A percentile compares a stretch with the other conserved stretches of the same genome.
Conservation (phyloP, 192 early-diverging fungal genomes). For the Backusella morwellensis region DNA sequence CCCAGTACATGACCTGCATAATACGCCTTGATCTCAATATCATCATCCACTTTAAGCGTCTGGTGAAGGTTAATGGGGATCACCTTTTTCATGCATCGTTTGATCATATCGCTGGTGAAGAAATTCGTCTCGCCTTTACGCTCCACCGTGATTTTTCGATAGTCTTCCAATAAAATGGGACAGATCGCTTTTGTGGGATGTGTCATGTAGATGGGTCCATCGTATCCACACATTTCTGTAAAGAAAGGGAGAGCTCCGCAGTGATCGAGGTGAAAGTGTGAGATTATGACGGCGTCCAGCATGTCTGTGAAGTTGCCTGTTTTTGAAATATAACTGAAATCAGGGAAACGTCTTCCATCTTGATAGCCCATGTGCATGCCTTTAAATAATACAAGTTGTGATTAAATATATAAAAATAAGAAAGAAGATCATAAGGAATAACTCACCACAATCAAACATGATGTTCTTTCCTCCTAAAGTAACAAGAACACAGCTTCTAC, state of each 20-base stretch:
- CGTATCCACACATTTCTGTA: constrained; percentile 92
- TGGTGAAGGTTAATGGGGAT: constrained; percentile 84
- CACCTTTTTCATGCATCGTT: constrained; percentile 95
- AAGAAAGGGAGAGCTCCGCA: constrained; percentile 96
- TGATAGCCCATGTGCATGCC: constrained; percentile 94
- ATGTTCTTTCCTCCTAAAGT: constrained; percentile 77
- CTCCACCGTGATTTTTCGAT: constrained; percentile 89
- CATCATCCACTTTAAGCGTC: constrained; percentile 80
- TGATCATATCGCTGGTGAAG: constrained; percentile 85
- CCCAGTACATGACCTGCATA: constrained; percentile 99
- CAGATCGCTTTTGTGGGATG: constrained; percentile 95
- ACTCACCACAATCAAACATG: constrained; percentile 83
- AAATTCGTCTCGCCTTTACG: constrained; percentile 88
- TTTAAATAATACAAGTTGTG: not conserved
- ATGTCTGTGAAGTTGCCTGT: constrained; percentile 75
- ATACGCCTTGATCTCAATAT: constrained; percentile 82
- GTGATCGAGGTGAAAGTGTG: constrained; percentile 98
- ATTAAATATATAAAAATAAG: not conserved
- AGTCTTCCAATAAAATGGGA: constrained; percentile 91
- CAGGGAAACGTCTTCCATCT: constrained; percentile 91
- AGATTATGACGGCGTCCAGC: constrained; percentile 92
- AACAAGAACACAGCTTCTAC: constrained; percentile 79
- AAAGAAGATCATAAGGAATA: not conserved
- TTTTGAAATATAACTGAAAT: constrained; percentile 91
- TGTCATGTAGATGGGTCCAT: constrained; percentile 98